A percentile compares a stretch with the other conserved stretches of the same genome.
Conservation (phyloP, 2,329 filamentous ascomycete genomes). For the Scortechinia acanthostroma region DNA sequence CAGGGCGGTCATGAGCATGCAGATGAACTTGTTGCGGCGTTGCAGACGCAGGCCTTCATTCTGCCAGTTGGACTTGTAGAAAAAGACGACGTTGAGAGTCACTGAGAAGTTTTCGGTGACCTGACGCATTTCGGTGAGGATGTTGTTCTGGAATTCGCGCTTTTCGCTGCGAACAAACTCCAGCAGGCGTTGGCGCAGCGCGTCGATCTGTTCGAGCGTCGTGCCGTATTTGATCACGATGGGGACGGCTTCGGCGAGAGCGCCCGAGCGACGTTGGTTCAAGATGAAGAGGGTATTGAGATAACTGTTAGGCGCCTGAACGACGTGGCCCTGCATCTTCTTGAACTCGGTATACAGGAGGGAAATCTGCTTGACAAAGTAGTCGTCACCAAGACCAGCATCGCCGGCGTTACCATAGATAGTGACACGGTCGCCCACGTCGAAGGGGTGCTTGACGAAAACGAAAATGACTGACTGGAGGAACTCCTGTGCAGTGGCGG, state of each 20-base stretch:
- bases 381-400: conserved; percentile 51
- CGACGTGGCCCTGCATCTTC: conserved; percentile 66
- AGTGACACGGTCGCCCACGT: conserved; percentile 64
- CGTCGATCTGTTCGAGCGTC: conserved; percentile 61
- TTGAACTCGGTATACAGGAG: conserved; percentile 67
- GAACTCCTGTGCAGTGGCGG: conserved; percentile 65
- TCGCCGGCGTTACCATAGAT: conserved; percentile 52
- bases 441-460: conserved; percentile 70
- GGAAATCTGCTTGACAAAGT: conserved; percentile 64
- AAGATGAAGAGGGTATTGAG: conserved; percentile 65
- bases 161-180: conserved; percentile 62
- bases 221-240: conserved; percentile 66
- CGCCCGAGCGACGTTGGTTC: conserved; percentile 63
- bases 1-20: conserved; percentile 60
- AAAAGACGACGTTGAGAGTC: conserved; percentile 64
- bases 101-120: conserved; percentile 60
- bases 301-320: conserved; percentile 66
- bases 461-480: conserved; percentile 65
- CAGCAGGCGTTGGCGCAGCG: conserved; percentile 49
- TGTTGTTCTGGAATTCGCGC: conserved; percentile 63
- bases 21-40: conserved; percentile 69
- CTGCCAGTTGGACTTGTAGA: conserved; percentile 71
- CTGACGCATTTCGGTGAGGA: conserved; percentile 54
- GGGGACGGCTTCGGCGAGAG: conserved; percentile 58
- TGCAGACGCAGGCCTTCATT: conserved; percentile 65